phyloP scores from a whole-genome alignment of 495 filamentous ascomycete species.

The Extremus antarcticus region DNA sequence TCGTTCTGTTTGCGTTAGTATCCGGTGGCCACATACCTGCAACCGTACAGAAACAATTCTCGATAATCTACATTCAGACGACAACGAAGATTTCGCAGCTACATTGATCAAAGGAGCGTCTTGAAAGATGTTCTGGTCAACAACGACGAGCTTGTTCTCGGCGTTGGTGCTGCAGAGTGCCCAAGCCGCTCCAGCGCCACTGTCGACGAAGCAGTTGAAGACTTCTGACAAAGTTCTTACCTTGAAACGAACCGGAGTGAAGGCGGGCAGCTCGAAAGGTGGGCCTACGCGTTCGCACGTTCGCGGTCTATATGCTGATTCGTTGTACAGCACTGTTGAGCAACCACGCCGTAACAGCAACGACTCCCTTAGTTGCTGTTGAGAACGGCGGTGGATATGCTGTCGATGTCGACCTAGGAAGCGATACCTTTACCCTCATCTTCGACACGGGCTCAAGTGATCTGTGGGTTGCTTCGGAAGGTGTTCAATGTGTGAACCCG shows the following conservation, averaged over 20 bases:
- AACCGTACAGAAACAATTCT: no score
- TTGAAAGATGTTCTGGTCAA: background rate
- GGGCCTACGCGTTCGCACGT: background rate
- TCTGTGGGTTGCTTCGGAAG: slow-evolving; percentile 44
- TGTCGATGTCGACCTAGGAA: slow-evolving; percentile 27
- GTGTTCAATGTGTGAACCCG: slow-evolving; percentile 40
- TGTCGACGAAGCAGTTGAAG: background rate
- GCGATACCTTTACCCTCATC: slow-evolving; percentile 37
- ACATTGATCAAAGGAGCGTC: no score
- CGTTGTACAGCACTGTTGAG: background rate
- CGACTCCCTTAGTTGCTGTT: slow-evolving; percentile 1
- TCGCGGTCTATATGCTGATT: background rate
- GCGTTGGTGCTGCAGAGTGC: background rate
- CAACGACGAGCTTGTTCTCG: background rate
- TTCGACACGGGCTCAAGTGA: slow-evolving; percentile 56
- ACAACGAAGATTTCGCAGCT: no score
- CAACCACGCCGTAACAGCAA: background rate
- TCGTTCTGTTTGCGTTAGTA: no score
- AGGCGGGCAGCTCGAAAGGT: background rate
- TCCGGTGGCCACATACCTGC: no score
- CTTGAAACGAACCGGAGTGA: background rate
- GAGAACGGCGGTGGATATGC: slow-evolving; percentile 6
- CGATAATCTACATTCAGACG: no score
- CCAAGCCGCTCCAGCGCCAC: background rate
- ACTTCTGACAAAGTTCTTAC: background rate